phyloP scores from a whole-genome alignment of 208 protist genomes.

The Leishmania major region DNA sequence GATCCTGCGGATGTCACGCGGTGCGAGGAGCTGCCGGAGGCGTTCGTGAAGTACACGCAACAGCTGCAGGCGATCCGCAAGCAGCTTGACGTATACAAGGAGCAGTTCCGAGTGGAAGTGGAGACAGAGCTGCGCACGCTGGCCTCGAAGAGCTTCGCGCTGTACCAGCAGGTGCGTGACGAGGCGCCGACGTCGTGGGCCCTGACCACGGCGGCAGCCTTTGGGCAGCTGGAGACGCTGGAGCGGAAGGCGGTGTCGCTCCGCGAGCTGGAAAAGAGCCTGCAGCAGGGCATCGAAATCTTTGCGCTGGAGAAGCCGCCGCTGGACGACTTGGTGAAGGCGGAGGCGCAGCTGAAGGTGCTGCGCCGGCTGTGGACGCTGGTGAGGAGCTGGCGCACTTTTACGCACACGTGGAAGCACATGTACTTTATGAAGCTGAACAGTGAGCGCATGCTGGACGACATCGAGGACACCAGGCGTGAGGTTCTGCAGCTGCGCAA shows the following conservation, averaged over 20 bases:
- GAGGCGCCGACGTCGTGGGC: slow-evolving; percentile 81
- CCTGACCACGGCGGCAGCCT: slow-evolving; percentile 79
- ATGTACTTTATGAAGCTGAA: slow-evolving; percentile 92
- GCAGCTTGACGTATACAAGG: slow-evolving; percentile 94
- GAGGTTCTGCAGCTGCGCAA: slow-evolving; percentile 86
- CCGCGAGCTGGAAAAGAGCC: slow-evolving; percentile 65
- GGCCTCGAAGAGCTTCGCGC: slow-evolving; percentile 72
- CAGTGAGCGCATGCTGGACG: slow-evolving; percentile 93
- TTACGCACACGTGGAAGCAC: slow-evolving; percentile 87
- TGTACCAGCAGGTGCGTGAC: slow-evolving; percentile 85
- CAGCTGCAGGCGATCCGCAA: slow-evolving; percentile 80
- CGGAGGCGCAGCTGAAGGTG: slow-evolving; percentile 80
- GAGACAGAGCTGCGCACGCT: slow-evolving; percentile 91
- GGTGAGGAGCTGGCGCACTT: slow-evolving; percentile 90
- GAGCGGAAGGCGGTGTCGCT: slow-evolving; percentile 69
- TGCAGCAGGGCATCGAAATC: slow-evolving; percentile 95
- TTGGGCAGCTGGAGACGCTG: slow-evolving; percentile 79
- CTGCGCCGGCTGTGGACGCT: slow-evolving; percentile 94
- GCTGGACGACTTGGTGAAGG: slow-evolving; percentile 91
- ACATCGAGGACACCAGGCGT: slow-evolving; percentile 81
- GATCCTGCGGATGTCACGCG: slow-evolving; percentile 79
- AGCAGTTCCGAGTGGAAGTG: slow-evolving; percentile 95
- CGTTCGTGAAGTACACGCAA: slow-evolving; percentile 90
- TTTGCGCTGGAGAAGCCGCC: slow-evolving; percentile 94
- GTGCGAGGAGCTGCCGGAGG: slow-evolving; percentile 86